Percentiles rank a stretch among this genome's conserved stretches.
These are phyloP conservation scores for Tolypocladium ophioglossoides DNA, from an alignment of 2,329 filamentous ascomycete species.

Conservation along the genomic window DNA sequence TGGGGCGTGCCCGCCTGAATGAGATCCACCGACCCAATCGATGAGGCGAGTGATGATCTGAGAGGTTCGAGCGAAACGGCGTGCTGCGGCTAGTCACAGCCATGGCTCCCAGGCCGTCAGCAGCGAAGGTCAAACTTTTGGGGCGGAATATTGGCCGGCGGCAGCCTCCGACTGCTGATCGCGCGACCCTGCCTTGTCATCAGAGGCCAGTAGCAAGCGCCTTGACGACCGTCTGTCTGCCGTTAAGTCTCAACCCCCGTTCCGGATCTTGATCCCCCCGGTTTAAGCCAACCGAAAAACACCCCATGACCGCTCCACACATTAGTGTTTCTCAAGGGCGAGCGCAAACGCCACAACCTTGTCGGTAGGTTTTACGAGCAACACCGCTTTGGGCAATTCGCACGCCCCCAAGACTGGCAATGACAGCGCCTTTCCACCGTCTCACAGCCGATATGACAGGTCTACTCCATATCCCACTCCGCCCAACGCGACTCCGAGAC, in stretches of 20 bases:
- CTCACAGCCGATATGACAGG: conserved; percentile 25
- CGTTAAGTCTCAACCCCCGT: neutral
- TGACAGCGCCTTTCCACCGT: conserved; percentile 13
- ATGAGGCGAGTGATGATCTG: neutral
- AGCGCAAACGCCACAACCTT: conserved; percentile 4
- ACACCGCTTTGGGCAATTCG: neutral
- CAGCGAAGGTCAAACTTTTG: neutral
- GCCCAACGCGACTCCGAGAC: conserved; percentile 9
- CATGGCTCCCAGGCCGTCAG: neutral
- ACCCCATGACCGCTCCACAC: neutral
- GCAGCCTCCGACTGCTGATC: neutral
- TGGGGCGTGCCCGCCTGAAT: neutral
- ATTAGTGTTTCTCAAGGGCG: conserved; percentile 3
- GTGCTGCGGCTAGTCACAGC: neutral
- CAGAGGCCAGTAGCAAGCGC: neutral
- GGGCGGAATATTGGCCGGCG: neutral
- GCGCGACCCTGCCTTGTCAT: neutral
- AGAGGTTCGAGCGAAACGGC: too few species aligned
- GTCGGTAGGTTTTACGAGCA: neutral
- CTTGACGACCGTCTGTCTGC: neutral
- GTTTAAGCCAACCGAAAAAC: neutral
- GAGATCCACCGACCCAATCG: conserved; percentile 1
- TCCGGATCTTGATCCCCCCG: neutral
- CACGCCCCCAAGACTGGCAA: conserved; percentile 5
- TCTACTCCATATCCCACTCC: conserved; percentile 16